Conservation (phyloP, 352 stramenopile genomes). For the Discostella stelligera region DNA sequence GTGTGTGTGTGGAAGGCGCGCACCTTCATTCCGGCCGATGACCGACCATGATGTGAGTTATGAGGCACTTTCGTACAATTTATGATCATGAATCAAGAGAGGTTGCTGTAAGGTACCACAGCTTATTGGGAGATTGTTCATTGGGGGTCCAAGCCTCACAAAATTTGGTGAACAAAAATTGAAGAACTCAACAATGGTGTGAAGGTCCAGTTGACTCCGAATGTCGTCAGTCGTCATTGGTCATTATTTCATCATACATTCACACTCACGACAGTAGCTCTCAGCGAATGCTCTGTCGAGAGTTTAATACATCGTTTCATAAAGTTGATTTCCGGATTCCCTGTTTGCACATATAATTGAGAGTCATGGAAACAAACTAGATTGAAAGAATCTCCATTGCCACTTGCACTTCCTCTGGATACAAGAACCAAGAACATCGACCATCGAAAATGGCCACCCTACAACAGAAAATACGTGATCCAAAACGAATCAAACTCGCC, state of each 20-base stretch:
- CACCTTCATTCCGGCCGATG: too few relatives aligned
- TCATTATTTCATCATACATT: not conserved
- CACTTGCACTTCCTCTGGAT: not conserved
- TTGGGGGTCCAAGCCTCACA: too few relatives aligned
- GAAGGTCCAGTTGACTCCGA: too few relatives aligned
- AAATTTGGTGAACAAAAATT: too few relatives aligned
- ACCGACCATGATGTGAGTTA: too few relatives aligned
- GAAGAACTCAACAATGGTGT: too few relatives aligned
- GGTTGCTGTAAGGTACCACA: too few relatives aligned
- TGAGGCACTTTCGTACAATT: too few relatives aligned
- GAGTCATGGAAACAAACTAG: not conserved
- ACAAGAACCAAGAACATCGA: not conserved
- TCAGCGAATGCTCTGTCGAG: not conserved
- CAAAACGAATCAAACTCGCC: not conserved
- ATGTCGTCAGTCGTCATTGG: too few relatives aligned
- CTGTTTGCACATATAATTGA: not conserved
- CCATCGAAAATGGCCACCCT: not conserved
- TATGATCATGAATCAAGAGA: too few relatives aligned
- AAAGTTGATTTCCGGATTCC: not conserved
- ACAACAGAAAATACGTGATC: not conserved
- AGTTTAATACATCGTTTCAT: not conserved
- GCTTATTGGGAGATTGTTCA: too few relatives aligned
- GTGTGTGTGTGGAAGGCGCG: too few relatives aligned
- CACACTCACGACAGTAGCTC: not conserved
- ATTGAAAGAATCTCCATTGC: not conserved